Conservation (phyloP, 225 moss, liverwort and hornwort genomes). For the Bryoerythrophyllum caledonicum region DNA sequence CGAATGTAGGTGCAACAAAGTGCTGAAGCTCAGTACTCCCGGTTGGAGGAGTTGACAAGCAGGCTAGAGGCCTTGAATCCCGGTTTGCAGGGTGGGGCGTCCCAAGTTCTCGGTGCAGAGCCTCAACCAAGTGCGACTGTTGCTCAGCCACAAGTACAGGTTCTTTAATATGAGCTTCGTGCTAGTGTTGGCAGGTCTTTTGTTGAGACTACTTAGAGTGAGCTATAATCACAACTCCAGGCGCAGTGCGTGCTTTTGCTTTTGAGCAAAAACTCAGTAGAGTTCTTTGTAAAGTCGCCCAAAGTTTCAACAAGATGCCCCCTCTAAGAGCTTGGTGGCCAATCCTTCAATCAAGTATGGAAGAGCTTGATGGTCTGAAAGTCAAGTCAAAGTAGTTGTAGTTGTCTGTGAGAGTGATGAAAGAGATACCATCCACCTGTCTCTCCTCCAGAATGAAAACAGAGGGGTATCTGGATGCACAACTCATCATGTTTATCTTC, state of each 20-base stretch:
- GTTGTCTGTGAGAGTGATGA: too few relatives aligned
- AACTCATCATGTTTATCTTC: slow-evolving; percentile 11
- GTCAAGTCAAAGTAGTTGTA: too few relatives aligned
- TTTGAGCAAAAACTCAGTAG: not conserved
- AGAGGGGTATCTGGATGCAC: not conserved
- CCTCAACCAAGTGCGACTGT: slow-evolving; percentile 32
- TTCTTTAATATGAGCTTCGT: not conserved
- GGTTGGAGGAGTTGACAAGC: slow-evolving; percentile 84
- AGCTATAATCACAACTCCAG: not conserved
- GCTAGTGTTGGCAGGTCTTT: not conserved
- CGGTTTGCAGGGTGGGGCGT: slow-evolving; percentile 60
- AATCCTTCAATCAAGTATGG: too few relatives aligned
- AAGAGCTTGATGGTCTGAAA: too few relatives aligned
- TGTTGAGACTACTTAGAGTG: slow-evolving; percentile 4
- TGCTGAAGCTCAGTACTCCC: slow-evolving; percentile 90
- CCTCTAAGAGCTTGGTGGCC: too few relatives aligned
- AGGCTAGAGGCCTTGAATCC: slow-evolving; percentile 95
- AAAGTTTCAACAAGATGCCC: too few relatives aligned
- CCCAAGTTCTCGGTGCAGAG: slow-evolving; percentile 45
- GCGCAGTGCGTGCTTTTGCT: not conserved
- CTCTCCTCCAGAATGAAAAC: too few relatives aligned
- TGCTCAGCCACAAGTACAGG: slow-evolving; percentile 21
- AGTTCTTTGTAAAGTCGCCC: too few relatives aligned
- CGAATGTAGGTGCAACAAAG: slow-evolving; percentile 89
- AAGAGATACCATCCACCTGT: too few relatives aligned